A percentile compares a stretch with the other conserved stretches of the same genome.
These are phyloP conservation scores for Nepenthes alata DNA, from an alignment of 179 eudicot genomes.

Conservation along the genomic window DNA sequence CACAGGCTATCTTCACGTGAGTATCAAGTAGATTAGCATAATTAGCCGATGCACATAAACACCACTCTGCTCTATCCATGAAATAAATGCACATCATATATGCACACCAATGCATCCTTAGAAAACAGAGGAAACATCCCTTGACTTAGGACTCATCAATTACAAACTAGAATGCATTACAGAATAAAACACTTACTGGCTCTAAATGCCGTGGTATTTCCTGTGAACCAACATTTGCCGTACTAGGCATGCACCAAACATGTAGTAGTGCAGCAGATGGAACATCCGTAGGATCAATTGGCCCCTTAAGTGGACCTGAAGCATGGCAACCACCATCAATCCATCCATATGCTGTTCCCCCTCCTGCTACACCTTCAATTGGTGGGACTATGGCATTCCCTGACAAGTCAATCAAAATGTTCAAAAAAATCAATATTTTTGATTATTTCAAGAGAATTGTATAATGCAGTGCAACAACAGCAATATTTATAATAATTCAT, in stretches of 20 bases:
- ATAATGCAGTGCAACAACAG: too few relatives aligned
- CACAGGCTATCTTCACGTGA: too few relatives aligned
- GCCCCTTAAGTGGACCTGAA: slow-evolving; percentile 39
- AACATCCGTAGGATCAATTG: slow-evolving; percentile 62
- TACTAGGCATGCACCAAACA: slow-evolving; percentile 95
- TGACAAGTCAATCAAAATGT: slow-evolving; percentile 4
- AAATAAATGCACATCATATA: too few relatives aligned
- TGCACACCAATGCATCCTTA: too few relatives aligned
- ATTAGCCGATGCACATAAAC: too few relatives aligned
- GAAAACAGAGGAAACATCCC: neutral
- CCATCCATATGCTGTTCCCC: slow-evolving; percentile 98
- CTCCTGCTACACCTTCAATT: slow-evolving; percentile 91
- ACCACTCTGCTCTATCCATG: too few relatives aligned
- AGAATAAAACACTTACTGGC: slow-evolving; percentile 35
- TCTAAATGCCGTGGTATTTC: slow-evolving; percentile 74
- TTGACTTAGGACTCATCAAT: neutral
- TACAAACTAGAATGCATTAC: neutral
- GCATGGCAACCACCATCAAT: slow-evolving; percentile 37
- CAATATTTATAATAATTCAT: too few relatives aligned
- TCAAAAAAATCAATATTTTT: too few relatives aligned
- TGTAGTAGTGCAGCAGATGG: slow-evolving; percentile 68
- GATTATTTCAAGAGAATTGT: too few relatives aligned
- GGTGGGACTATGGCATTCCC: slow-evolving; percentile 62
- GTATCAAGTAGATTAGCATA: too few relatives aligned
- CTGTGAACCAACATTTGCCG: slow-evolving; percentile 82